phyloP scores from a whole-genome alignment of 106 monocot genomes.

The Agapanthus africanus region DNA sequence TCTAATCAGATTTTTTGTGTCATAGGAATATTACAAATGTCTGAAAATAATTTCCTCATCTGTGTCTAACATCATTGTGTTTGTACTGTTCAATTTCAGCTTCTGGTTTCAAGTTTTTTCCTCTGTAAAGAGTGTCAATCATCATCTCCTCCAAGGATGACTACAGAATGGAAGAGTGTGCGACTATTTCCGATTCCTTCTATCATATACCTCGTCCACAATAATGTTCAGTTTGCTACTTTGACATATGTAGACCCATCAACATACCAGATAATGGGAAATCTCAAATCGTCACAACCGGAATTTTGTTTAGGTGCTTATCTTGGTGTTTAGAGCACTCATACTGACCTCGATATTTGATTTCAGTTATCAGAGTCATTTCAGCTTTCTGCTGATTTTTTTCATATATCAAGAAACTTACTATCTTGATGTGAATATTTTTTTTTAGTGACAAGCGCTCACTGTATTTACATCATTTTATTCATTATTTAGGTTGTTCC shows the following conservation, averaged over 20 bases:
- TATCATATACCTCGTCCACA: constrained; percentile 89
- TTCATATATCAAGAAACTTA: background rate
- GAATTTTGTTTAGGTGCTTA: constrained; percentile 74
- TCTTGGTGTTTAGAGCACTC: background rate
- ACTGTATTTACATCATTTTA: background rate
- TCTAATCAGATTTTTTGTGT: background rate
- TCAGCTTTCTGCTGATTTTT: background rate
- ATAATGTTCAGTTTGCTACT: constrained; percentile 90
- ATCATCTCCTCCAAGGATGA: constrained; percentile 64
- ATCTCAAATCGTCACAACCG: constrained; percentile 94
- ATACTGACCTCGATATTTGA: background rate
- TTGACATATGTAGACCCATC: constrained; percentile 83
- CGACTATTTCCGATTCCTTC: constrained; percentile 77
- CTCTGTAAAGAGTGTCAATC: constrained; percentile 66
- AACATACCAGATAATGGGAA: constrained; percentile 96
- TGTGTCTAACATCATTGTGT: background rate
- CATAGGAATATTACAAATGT: no score
- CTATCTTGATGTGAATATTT: background rate
- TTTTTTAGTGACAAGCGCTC: no score
- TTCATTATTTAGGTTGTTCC: constrained; percentile 50
- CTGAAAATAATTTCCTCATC: background rate
- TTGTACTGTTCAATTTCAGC: constrained; percentile 33
- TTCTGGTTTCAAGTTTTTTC: constrained; percentile 72
- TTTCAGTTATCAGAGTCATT: background rate
- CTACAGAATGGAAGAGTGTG: constrained; percentile 74